These are phyloP conservation scores for Ilex paraguariensis DNA, from an alignment of 305 asterid species.

Conservation along the genomic window DNA sequence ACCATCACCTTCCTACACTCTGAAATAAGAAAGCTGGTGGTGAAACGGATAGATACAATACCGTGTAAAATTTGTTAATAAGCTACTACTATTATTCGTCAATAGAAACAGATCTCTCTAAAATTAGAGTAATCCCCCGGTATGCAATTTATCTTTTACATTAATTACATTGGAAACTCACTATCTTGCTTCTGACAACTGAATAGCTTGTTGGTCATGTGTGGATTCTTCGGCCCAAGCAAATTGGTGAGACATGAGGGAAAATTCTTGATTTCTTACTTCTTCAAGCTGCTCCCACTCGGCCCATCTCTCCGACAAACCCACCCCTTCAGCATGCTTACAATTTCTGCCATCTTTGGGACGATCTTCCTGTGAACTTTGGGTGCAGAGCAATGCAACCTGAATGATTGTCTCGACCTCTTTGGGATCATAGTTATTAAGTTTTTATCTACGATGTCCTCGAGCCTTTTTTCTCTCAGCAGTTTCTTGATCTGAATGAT, in stretches of 20 bases:
- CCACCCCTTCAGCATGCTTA: conserved; percentile 75
- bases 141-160: too few relatives aligned
- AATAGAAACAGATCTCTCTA: too few relatives aligned
- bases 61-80: too few relatives aligned
- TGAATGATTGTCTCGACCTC: conserved; percentile 75
- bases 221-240: conserved; percentile 74
- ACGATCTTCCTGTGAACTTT: conserved; percentile 71
- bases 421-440: conserved; percentile 39
- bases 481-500: conserved; percentile 60
- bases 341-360: conserved; percentile 76
- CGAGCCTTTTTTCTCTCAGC: conserved; percentile 55
- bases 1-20: too few relatives aligned
- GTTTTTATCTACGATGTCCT: conserved; percentile 61
- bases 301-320: conserved; percentile 85
- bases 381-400: conserved; percentile 91
- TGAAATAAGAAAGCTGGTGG: too few relatives aligned
- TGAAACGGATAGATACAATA: too few relatives aligned
- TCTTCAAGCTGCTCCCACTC: conserved; percentile 88
- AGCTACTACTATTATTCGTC: too few relatives aligned
- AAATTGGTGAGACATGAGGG: conserved; percentile 44
- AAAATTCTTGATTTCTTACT: conserved; percentile 42
- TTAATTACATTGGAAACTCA: not conserved
- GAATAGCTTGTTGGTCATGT: conserved; percentile 75
- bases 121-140: too few relatives aligned
- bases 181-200: conserved; percentile 79